A percentile compares a stretch with the other conserved stretches of the same genome.
phyloP scores from a whole-genome alignment of 2,329 filamentous ascomycete genomes.

The Xylariales sp. region DNA sequence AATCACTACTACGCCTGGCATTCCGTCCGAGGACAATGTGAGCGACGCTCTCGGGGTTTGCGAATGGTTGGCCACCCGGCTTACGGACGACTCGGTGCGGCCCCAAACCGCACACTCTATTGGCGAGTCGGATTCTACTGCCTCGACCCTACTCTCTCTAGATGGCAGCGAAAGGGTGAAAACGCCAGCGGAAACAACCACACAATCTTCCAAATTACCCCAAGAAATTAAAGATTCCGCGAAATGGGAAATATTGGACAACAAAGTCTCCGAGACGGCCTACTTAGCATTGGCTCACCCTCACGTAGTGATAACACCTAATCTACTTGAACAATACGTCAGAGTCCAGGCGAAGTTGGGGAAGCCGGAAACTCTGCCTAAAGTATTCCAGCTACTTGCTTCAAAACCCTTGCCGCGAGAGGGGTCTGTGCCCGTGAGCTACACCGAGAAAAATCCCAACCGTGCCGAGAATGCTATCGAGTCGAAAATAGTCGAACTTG shows the following conservation, averaged over 20 bases:
- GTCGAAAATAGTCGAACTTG: conserved; percentile 74
- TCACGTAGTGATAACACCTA: conserved; percentile 81
- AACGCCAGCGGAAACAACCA: background rate
- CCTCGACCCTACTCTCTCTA: conserved; percentile 52
- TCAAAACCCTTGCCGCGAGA: conserved; percentile 79
- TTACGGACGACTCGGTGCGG: conserved; percentile 48
- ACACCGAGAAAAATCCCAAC: conserved; percentile 73
- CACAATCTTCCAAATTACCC: conserved; percentile 32
- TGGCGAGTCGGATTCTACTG: conserved; percentile 52
- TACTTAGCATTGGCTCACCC: conserved; percentile 78
- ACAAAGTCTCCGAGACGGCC: conserved; percentile 69
- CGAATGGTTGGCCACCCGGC: conserved; percentile 46
- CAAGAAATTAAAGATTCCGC: conserved; percentile 36
- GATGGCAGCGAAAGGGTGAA: conserved; percentile 39
- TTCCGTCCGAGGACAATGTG: conserved; percentile 48
- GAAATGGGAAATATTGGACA: conserved; percentile 58
- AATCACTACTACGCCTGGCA: conserved; percentile 39
- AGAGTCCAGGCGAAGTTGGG: conserved; percentile 78
- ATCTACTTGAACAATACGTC: conserved; percentile 79
- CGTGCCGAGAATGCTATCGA: conserved; percentile 78
- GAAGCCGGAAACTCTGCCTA: conserved; percentile 80
- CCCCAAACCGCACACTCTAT: conserved; percentile 49
- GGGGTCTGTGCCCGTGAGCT: conserved; percentile 68
- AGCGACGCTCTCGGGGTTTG: conserved; percentile 47
- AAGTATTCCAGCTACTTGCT: conserved; percentile 84